phyloP scores from a whole-genome alignment of 129 eudicot genomes.

The Saposhnikovia divaricata region DNA sequence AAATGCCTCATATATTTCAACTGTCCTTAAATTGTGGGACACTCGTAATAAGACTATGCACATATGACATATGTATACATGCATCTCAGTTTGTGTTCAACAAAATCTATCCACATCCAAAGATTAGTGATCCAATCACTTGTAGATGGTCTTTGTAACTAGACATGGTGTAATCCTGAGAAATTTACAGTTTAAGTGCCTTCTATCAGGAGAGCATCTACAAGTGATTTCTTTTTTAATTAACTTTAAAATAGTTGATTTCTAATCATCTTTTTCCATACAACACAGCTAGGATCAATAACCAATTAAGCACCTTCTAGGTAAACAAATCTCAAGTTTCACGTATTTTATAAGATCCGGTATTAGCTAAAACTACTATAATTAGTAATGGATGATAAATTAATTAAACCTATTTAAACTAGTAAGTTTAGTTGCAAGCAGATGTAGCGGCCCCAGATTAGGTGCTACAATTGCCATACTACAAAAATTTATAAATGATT shows the following conservation, averaged over 20 bases:
- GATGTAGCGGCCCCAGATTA: neutral
- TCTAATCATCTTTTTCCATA: too few relatives aligned
- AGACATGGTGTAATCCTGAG: too few relatives aligned
- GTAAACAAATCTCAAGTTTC: too few relatives aligned
- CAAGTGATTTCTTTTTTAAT: too few relatives aligned
- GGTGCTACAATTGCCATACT: neutral
- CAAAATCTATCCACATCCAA: neutral
- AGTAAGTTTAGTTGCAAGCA: neutral
- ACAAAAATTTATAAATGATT: neutral
- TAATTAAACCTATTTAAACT: neutral
- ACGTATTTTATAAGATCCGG: neutral
- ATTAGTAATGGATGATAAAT: neutral
- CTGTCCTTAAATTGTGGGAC: neutral
- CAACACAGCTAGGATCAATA: too few relatives aligned
- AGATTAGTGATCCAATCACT: neutral
- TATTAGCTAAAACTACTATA: neutral
- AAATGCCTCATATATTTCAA: neutral
- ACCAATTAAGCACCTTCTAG: too few relatives aligned
- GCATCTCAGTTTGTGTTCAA: neutral
- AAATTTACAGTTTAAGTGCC: too few relatives aligned
- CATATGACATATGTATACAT: neutral
- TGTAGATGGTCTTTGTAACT: neutral
- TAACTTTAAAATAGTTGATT: too few relatives aligned
- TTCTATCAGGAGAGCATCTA: neutral
- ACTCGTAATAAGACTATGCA: neutral